phyloP scores from a whole-genome alignment of 1,284 basidiomycete species.

The Boletus sp. region DNA sequence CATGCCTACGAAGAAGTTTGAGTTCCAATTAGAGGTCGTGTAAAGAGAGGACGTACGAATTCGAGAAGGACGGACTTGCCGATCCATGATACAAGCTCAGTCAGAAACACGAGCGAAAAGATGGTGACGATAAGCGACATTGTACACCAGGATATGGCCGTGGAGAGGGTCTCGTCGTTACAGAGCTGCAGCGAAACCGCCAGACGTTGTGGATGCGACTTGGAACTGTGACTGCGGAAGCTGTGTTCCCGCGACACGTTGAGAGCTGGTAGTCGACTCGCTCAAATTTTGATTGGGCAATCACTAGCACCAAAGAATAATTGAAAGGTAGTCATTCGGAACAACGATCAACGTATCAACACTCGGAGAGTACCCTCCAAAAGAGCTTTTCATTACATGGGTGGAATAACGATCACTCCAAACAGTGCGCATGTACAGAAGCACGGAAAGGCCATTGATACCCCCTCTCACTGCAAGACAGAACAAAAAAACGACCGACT shows the following conservation, averaged over 20 bases:
- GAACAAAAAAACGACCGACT: too few relatives aligned
- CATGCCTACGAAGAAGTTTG: slow-evolving; percentile 56
- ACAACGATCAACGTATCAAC: too few relatives aligned
- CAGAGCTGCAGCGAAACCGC: slow-evolving; percentile 9
- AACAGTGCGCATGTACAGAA: too few relatives aligned
- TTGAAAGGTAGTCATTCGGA: too few relatives aligned
- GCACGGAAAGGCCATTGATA: neutral
- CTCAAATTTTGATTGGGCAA: too few relatives aligned
- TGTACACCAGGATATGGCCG: slow-evolving; percentile 8
- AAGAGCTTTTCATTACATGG: too few relatives aligned
- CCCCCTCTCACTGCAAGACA: too few relatives aligned
- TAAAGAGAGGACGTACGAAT: slow-evolving; percentile 55
- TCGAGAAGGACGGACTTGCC: slow-evolving; percentile 83
- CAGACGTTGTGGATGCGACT: neutral
- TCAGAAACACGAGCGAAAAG: slow-evolving; percentile 78
- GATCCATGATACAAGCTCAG: slow-evolving; percentile 85
- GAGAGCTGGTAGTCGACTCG: too few relatives aligned
- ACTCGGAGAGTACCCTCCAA: too few relatives aligned
- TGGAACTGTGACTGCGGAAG: slow-evolving; percentile 4
- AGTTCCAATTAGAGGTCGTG: slow-evolving; percentile 2
- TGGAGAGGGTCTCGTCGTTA: slow-evolving; percentile 7
- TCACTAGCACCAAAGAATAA: too few relatives aligned
- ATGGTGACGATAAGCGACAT: slow-evolving; percentile 84
- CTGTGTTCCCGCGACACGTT: slow-evolving; percentile 13
- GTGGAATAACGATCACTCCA: too few relatives aligned